Evolutionary conservation across 495 filamentous ascomycete species (phyloP).

Genomic region (Hypoxylon trugodes): DNA sequence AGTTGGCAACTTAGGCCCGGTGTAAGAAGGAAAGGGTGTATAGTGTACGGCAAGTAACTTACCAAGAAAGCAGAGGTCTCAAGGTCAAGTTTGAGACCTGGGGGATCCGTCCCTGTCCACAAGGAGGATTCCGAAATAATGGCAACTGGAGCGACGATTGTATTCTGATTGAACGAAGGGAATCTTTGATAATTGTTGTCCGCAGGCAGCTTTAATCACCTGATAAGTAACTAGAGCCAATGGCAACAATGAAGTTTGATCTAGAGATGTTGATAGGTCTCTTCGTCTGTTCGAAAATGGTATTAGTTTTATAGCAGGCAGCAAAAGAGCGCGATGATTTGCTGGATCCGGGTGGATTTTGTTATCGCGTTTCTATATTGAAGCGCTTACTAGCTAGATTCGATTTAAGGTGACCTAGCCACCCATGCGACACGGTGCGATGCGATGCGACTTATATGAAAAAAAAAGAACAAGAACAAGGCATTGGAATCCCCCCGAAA

Average conservation of each 20-base stretch:
- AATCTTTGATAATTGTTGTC: constrained; percentile 52
- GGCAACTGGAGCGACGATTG: constrained; percentile 28
- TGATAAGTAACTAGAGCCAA: constrained; percentile 56
- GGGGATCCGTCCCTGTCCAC: constrained; percentile 20
- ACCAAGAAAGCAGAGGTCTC: constrained; percentile 28
- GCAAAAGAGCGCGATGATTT: constrained; percentile 56
- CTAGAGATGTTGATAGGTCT: constrained; percentile 58
- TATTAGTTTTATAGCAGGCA: constrained; percentile 44
- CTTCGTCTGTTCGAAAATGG: constrained; percentile 47
- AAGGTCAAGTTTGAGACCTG: constrained; percentile 39
- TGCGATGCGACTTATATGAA: constrained; percentile 17
- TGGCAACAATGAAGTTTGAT: constrained; percentile 47
- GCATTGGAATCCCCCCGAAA: constrained; percentile 1
- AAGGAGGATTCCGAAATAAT: constrained; percentile 29
- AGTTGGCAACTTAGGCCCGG: constrained; percentile 18
- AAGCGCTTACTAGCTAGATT: constrained; percentile 45
- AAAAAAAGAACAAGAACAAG: constrained; percentile 9
- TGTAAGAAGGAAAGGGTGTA: constrained; percentile 28
- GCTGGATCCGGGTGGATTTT: constrained; percentile 41
- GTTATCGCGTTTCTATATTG: constrained; percentile 44
- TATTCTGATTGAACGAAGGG: constrained; percentile 51
- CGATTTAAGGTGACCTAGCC: constrained; percentile 20
- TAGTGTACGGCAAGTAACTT: constrained; percentile 33
- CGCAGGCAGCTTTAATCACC: constrained; percentile 60
- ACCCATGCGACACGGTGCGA: too few relatives aligned